phyloP scores from a whole-genome alignment of 2,329 filamentous ascomycete genomes.

The Raffaelea albimanens region DNA sequence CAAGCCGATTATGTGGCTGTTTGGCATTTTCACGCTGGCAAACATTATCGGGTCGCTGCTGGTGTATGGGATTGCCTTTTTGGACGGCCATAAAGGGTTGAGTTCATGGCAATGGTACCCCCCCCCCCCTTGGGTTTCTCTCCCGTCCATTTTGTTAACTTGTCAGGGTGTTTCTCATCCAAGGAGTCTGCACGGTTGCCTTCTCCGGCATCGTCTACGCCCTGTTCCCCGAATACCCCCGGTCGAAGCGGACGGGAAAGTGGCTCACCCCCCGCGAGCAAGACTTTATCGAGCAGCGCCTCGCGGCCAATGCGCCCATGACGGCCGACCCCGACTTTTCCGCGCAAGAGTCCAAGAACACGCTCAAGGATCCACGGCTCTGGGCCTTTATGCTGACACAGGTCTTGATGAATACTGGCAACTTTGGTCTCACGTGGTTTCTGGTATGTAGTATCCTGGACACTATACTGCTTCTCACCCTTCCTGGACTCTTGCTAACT shows the following conservation, averaged over 20 bases:
- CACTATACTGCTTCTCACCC: too few species aligned
- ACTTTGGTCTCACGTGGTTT: slow-evolving; percentile 9
- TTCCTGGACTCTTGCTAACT: neutral
- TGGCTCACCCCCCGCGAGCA: slow-evolving; percentile 11
- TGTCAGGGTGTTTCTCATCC: slow-evolving; percentile 6
- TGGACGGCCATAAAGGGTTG: slow-evolving; percentile 8
- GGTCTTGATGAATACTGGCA: slow-evolving; percentile 9
- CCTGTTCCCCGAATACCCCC: slow-evolving; percentile 8
- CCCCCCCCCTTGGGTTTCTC: neutral
- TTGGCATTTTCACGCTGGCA: slow-evolving; percentile 6
- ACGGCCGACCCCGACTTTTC: slow-evolving; percentile 7
- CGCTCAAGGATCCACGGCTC: slow-evolving; percentile 5
- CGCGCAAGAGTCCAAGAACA: slow-evolving; percentile 1
- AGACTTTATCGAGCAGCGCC: slow-evolving; percentile 8
- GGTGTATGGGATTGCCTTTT: slow-evolving; percentile 5
- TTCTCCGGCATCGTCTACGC: slow-evolving; percentile 5
- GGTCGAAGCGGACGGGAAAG: slow-evolving; percentile 1
- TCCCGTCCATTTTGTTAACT: neutral
- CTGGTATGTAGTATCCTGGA: slow-evolving; percentile 1
- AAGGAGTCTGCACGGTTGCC: slow-evolving; percentile 7
- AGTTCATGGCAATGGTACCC: slow-evolving; percentile 9
- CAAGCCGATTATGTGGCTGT: slow-evolving; percentile 7
- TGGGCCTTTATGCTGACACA: slow-evolving; percentile 7
- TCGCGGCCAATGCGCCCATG: slow-evolving; percentile 4
- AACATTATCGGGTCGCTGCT: slow-evolving; percentile 7